Conservation (phyloP, 208 protist species). For the Leishmania mexicana region DNA sequence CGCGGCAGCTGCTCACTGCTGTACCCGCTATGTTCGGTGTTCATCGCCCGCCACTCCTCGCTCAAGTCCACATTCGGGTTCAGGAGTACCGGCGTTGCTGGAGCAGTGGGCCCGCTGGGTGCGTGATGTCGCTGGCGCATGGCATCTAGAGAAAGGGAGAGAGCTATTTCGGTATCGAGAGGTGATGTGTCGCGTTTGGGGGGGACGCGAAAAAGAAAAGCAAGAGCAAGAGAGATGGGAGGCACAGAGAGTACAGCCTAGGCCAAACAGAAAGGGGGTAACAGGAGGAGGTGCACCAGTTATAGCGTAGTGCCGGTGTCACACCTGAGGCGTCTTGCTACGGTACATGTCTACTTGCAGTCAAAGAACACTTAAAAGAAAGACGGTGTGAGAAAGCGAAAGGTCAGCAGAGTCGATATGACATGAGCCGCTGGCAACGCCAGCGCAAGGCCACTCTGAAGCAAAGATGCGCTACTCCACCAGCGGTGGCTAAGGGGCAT, state of each 20-base stretch:
- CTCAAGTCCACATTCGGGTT: conserved; percentile 18
- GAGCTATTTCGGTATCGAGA: not conserved
- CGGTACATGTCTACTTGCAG: not conserved
- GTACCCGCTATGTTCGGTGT: not conserved
- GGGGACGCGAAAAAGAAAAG: not conserved
- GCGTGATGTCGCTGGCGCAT: not conserved
- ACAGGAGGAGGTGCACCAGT: not conserved
- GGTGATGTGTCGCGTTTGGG: not conserved
- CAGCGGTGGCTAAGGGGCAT: too few species aligned
- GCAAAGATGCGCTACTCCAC: not conserved
- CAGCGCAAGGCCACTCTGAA: not conserved
- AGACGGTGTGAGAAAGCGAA: not conserved
- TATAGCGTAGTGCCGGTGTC: not conserved
- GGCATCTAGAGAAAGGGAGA: not conserved
- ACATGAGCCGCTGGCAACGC: not conserved
- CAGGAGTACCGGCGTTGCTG: not conserved
- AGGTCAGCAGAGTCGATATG: not conserved
- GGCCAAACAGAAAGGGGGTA: not conserved
- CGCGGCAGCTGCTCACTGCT: conserved; percentile 6
- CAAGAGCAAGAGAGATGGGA: not conserved
- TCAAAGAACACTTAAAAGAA: not conserved
- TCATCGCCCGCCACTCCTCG: conserved; percentile 26
- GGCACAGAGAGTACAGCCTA: not conserved
- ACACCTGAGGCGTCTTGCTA: not conserved
- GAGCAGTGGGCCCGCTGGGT: not conserved